Percentiles rank a stretch among this genome's conserved stretches.
Conservation (phyloP, 2,329 filamentous ascomycete genomes). For the Blumeria graminis region DNA sequence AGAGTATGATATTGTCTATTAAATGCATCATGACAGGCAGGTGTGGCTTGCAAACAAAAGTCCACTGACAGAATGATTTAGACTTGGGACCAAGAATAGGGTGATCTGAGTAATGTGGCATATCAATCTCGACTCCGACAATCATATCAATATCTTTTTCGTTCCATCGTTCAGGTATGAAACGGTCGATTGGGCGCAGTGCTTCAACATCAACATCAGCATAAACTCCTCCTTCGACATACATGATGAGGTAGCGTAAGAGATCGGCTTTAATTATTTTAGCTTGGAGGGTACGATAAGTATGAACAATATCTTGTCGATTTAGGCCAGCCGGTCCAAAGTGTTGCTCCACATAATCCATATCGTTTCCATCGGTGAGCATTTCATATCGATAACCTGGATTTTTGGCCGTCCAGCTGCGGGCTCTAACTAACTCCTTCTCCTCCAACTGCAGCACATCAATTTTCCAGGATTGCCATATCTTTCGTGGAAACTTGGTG, state of each 20-base stretch:
- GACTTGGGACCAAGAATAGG: slow-evolving; percentile 43
- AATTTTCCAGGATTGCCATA: slow-evolving; percentile 59
- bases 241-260: slow-evolving; percentile 42
- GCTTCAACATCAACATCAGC: slow-evolving; percentile 35
- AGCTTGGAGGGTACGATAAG: slow-evolving; percentile 33
- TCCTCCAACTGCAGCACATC: slow-evolving; percentile 41
- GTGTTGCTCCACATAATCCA: slow-evolving; percentile 42
- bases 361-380: slow-evolving; percentile 38
- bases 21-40: slow-evolving; percentile 44
- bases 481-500: slow-evolving; percentile 35
- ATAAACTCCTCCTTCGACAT: slow-evolving; percentile 27
- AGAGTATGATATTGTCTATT: slow-evolving; percentile 42
- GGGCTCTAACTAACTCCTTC: slow-evolving; percentile 32
- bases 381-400: slow-evolving; percentile 28
- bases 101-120: slow-evolving; percentile 38
- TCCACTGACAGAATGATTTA: slow-evolving; percentile 52
- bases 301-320: slow-evolving; percentile 38
- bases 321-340: slow-evolving; percentile 41
- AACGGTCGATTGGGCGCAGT: slow-evolving; percentile 26
- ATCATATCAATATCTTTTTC: slow-evolving; percentile 45
- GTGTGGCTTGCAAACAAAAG: slow-evolving; percentile 43
- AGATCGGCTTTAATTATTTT: slow-evolving; percentile 44
- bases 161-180: slow-evolving; percentile 38
- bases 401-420: slow-evolving; percentile 42
- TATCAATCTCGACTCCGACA: slow-evolving; percentile 45